Base-by-base conservation (phyloP, 2,329 filamentous ascomycete species). In the Malbranchea zuffiana region DNA sequence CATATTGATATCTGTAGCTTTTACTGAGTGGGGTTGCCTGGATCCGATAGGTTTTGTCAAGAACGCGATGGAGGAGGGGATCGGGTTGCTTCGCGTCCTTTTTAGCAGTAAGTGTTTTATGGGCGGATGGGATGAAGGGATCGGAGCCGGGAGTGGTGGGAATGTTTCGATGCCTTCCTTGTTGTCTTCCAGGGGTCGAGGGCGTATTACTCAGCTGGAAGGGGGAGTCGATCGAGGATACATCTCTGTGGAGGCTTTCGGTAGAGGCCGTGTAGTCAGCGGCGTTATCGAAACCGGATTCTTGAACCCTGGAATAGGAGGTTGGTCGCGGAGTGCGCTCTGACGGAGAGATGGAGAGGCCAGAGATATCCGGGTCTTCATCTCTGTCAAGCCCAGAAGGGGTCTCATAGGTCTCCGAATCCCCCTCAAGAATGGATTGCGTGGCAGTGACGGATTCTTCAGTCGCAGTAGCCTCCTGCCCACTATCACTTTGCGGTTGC, bases 1-100 rank as follows among this genome's bases (percentile, higher is more conserved):
- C 40, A 18, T 39, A 44, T 24, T 32, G 41, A 37, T 17, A 43
- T 4, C 40, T 47, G 18, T 15, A 31, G 13, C 40, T 29, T 13
- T 31, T 37, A 20, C 66, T 62, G 26, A 90, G 78, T 0, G 90
- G 90, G 6, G 90, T 98, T 4, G 88, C 85, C 59, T 92, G 84
- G 16, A 98, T 71, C 20, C 88, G 83, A 65, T 93, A 98, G 40
- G 82, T 95, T 62, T 92, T 95, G 66, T 96, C 87, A 4, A 93
- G 74, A n/a, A 96, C 71, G 41, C 82, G 82, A 57, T 96, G 88
- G 26, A 98, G 71, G 6, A 96, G 68, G 2, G 83, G 82, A 53
- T 95, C 85, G 5, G 54, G 46, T 23, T 50, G 51, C 35, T 62
- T 60, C 44, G 54, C 54, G 19, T 56, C 41, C 45, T 62, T 52